These are phyloP conservation scores for Suhomyces prunicola DNA, from an alignment of 805 yeast genomes.

Conservation along the genomic window DNA sequence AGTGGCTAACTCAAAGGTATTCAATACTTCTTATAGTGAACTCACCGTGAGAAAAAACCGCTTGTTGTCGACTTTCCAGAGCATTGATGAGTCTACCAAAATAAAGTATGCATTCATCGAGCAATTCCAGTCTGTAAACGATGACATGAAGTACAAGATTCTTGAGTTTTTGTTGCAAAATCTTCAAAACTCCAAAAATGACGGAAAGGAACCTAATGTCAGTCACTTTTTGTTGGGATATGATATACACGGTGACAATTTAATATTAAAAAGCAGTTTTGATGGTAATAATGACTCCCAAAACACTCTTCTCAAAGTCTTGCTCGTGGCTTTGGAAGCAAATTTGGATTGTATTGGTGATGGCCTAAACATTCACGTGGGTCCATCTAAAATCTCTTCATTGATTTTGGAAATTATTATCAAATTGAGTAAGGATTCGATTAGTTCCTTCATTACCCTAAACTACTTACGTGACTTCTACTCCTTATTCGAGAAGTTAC, in stretches of 20 bases:
- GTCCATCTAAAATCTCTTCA: slow-evolving; percentile 58
- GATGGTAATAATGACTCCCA: slow-evolving; percentile 45
- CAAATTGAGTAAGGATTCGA: slow-evolving; percentile 55
- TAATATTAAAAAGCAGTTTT: slow-evolving; percentile 28
- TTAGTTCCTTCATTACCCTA: slow-evolving; percentile 52
- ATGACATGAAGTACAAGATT: slow-evolving; percentile 51
- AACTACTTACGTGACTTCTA: slow-evolving; percentile 48
- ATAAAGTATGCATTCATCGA: slow-evolving; percentile 70
- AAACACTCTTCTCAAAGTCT: slow-evolving; percentile 54
- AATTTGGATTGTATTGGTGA: slow-evolving; percentile 8
- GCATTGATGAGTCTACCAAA: slow-evolving; percentile 73
- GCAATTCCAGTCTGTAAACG: slow-evolving; percentile 46
- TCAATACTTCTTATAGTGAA: slow-evolving; percentile 26
- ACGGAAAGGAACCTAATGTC: slow-evolving; percentile 46
- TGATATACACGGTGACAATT: slow-evolving; percentile 43
- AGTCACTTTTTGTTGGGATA: slow-evolving; percentile 81
- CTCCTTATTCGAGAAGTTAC: slow-evolving; percentile 49
- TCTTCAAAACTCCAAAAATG: slow-evolving; percentile 36
- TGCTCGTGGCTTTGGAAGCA: slow-evolving; percentile 46
- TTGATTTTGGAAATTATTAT: slow-evolving; percentile 59
- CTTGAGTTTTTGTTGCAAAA: slow-evolving; percentile 55
- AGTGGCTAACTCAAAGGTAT: slow-evolving; percentile 49
- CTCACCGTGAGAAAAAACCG: slow-evolving; percentile 50
- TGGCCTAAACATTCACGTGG: slow-evolving; percentile 38
- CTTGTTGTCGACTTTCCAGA: slow-evolving; percentile 65